Base-by-base conservation (phyloP, 1,284 basidiomycete genomes). In the Peniophora sp. region DNA sequence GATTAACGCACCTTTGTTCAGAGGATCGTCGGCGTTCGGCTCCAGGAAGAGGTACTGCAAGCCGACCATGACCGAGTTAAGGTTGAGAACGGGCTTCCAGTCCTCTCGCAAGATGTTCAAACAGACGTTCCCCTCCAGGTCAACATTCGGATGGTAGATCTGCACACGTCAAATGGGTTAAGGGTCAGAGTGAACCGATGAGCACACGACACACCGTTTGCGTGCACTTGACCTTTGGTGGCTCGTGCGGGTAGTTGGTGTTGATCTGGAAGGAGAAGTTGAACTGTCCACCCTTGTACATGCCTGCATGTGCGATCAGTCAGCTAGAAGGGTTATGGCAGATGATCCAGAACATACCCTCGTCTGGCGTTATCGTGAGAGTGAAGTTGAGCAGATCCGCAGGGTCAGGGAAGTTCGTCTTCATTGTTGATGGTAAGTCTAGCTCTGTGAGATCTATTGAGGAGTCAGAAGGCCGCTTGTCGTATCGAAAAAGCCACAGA, bases 81-180 rank as follows among this genome's bases (percentile, higher is more conserved):
- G 78, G 68, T 97, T 98, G 49, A 99, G 77, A 3, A 98, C 97
- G 14, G 97, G 97, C 65, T 99, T 99, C 97, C 97, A 99, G 72
- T 99, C 97, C 74, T 99, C 97, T 66, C 97, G 84, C 53, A 99
- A 78, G 62, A 99, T 98, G 73, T 99, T 99, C 63, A 96, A 67
- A 71, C 92, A 96, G 36, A 98, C 93, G 59, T 97, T 97, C 47
- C 95, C 95, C 64, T 98, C 92, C 34, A 97, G 79, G 68, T 99
- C 96, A 46, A 99, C 85, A 63, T 99, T 99, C 1, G 97, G 97
- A 67, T 99, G 97, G 69, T 99, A 99, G 65, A 99, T 97, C 95
- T 97, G 57, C 18, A 24, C 11, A 23, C 20, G 6, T n/a, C 15
- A 24, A 23, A 15, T 3, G 42, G n/a, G 27, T 35, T 5, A 49